Percentiles rank a stretch among this genome's conserved stretches.
These are phyloP conservation scores for Solanum virginianum DNA, from an alignment of 257 asterid species.

Conservation along the genomic window DNA sequence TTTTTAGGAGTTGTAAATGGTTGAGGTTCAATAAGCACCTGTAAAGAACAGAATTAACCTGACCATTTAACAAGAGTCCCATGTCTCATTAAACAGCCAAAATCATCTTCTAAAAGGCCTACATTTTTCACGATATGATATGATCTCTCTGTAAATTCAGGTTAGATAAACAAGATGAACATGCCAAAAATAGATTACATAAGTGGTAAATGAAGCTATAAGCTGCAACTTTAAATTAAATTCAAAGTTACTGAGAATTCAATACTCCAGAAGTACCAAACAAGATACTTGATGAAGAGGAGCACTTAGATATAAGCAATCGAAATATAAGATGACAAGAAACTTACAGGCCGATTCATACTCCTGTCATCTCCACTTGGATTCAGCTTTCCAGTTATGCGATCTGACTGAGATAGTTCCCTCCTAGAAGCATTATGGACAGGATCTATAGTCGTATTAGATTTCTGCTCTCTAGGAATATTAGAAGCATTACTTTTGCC, in stretches of 20 bases:
- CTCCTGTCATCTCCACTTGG: constrained; percentile 60
- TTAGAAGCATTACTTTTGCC: constrained; percentile 41
- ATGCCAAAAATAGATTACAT: neutral
- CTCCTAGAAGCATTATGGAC: constrained; percentile 40
- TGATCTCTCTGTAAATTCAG: neutral
- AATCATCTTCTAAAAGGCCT: neutral
- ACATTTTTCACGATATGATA: neutral
- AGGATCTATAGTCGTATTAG: constrained; percentile 38
- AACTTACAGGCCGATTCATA: constrained; percentile 52
- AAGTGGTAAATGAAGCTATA: neutral
- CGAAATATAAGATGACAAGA: constrained; percentile 3
- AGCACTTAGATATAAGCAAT: neutral
- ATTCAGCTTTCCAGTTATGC: constrained; percentile 37
- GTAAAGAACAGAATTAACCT: constrained; percentile 15
- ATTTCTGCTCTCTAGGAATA: constrained; percentile 57
- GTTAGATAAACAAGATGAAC: neutral
- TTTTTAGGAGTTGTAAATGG: constrained; percentile 61
- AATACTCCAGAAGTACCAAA: neutral
- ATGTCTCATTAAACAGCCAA: neutral
- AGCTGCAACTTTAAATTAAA: neutral
- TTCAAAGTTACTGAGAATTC: neutral
- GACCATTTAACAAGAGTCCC: neutral
- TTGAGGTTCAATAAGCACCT: constrained; percentile 66
- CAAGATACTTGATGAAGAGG: neutral
- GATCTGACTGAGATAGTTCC: constrained; percentile 48